phyloP scores from a whole-genome alignment of 768 basidiomycete species.

The Panaeolus cyanescens region DNA sequence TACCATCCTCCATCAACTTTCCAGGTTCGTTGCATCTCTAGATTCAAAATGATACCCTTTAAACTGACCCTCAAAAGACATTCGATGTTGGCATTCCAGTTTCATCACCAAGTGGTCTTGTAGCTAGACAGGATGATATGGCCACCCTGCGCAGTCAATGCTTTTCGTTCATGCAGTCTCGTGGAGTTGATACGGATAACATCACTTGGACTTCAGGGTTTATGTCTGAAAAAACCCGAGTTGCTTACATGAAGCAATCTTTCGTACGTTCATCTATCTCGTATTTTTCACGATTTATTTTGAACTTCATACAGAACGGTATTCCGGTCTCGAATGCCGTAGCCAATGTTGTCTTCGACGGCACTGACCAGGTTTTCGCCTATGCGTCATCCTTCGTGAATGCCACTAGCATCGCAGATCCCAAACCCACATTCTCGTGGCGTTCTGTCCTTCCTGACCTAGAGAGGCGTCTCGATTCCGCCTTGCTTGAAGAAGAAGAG shows the following conservation, averaged over 20 bases:
- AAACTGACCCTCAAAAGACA: neutral
- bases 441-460: constrained; percentile 34
- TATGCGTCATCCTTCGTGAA: constrained; percentile 35
- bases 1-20: constrained; percentile 23
- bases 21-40: constrained; percentile 12
- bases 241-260: constrained; percentile 26
- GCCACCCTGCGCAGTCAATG: neutral
- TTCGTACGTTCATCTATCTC: constrained; percentile 15
- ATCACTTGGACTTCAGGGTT: constrained; percentile 20
- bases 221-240: constrained; percentile 11
- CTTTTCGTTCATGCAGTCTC: constrained; percentile 13
- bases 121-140: neutral
- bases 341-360: constrained; percentile 34
- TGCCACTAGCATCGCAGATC: constrained; percentile 31
- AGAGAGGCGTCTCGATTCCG: constrained; percentile 39
- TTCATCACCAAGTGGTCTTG: constrained; percentile 7
- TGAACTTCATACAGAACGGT: constrained; percentile 23
- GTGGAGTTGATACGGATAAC: constrained; percentile 13
- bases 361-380: constrained; percentile 28
- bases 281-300: neutral
- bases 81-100: constrained; percentile 27
- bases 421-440: constrained; percentile 33
- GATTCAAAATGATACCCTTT: neutral
- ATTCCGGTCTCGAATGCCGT: constrained; percentile 35
- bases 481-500: constrained; percentile 37